phyloP scores from a whole-genome alignment of 345 rosid species.

The Salix purpurea region DNA sequence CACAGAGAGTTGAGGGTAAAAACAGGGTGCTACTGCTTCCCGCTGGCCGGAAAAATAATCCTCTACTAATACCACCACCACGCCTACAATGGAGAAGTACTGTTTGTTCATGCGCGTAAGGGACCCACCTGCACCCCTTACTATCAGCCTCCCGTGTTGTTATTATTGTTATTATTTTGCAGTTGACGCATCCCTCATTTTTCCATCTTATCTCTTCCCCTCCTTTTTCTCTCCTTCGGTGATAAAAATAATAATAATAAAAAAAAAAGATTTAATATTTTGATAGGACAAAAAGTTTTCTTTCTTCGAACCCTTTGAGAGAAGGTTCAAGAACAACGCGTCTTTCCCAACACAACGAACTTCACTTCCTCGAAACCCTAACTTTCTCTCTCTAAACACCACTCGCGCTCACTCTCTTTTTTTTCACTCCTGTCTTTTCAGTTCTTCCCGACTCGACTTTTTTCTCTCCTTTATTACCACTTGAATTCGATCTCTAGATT shows the following conservation, averaged over 20 bases:
- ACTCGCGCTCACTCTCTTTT: neutral
- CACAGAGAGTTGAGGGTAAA: neutral
- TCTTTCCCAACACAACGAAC: constrained; percentile 25
- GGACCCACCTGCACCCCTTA: constrained; percentile 9
- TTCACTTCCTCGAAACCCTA: constrained; percentile 44
- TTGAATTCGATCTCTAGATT: neutral
- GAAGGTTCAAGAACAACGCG: constrained; percentile 26
- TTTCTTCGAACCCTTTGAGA: neutral
- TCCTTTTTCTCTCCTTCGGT: neutral
- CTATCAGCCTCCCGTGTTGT: neutral
- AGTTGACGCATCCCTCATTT: constrained; percentile 25
- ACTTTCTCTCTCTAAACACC: constrained; percentile 14
- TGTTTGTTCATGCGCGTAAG: constrained; percentile 36
- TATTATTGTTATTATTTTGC: constrained; percentile 25
- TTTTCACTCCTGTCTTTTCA: neutral
- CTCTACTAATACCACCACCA: neutral
- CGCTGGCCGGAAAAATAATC: neutral
- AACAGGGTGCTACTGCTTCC: neutral
- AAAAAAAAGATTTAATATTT: neutral
- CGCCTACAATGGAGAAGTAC: neutral
- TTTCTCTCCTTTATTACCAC: neutral
- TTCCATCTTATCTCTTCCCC: constrained; percentile 15
- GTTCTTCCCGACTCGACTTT: neutral
- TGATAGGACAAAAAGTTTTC: constrained; percentile 15
- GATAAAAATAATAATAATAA: neutral